Conservation (phyloP, 371 early-diverging fungal species). For the Funneliformis caledonium region DNA sequence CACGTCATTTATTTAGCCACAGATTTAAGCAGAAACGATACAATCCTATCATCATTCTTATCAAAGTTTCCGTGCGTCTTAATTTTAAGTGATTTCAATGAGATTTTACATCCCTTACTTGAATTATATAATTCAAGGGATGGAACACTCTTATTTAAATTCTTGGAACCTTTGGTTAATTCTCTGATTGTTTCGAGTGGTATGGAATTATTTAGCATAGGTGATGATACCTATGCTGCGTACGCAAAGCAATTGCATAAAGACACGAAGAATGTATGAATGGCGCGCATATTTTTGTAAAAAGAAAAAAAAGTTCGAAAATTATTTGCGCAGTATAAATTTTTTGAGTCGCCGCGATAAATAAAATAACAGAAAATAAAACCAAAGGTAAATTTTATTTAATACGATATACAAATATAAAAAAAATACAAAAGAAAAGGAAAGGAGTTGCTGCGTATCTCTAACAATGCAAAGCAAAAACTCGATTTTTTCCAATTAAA, state of each 20-base stretch:
- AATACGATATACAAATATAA: too few species aligned
- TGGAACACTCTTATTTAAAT: neutral
- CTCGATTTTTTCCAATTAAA: neutral
- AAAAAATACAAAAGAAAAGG: too few species aligned
- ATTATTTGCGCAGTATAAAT: too few species aligned
- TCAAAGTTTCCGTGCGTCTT: neutral
- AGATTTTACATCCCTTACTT: neutral
- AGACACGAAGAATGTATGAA: too few species aligned
- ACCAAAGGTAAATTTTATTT: too few species aligned
- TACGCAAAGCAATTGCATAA: neutral
- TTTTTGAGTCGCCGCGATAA: too few species aligned
- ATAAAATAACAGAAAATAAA: too few species aligned
- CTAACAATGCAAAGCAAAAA: neutral
- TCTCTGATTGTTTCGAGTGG: neutral
- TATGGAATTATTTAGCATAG: neutral
- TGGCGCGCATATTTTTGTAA: neutral
- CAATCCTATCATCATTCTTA: neutral
- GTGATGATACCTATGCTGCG: neutral
- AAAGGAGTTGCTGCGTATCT: too few species aligned
- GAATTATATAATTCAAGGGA: neutral
- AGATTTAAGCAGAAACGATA: neutral
- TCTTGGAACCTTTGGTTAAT: neutral
- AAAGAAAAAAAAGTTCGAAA: neutral
- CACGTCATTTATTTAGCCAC: conserved; percentile 16
- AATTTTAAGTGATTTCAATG: neutral